phyloP scores from a whole-genome alignment of 106 monocot species.

The Phalaenopsis aphrodite region DNA sequence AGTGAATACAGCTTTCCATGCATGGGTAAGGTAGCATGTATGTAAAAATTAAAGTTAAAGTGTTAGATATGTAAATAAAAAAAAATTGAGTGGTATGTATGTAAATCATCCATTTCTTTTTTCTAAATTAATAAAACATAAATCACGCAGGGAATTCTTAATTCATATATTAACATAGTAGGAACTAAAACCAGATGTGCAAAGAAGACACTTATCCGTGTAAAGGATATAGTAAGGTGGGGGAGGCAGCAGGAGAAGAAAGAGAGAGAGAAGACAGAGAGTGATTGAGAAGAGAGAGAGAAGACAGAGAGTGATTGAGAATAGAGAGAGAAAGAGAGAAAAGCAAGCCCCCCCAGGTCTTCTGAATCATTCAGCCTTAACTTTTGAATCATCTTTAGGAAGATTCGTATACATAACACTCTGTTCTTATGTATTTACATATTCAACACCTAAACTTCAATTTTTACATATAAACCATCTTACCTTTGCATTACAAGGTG shows the following conservation, averaged over 20 bases:
- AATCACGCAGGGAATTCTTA: neutral
- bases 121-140: conserved; percentile 2
- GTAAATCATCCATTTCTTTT: neutral
- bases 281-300: neutral
- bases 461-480: too few species aligned
- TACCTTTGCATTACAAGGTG: too few species aligned
- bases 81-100: too few species aligned
- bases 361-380: neutral
- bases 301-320: neutral
- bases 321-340: neutral
- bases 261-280: neutral
- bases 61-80: too few species aligned
- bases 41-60: too few species aligned
- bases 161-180: neutral
- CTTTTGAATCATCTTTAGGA: too few species aligned
- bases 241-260: neutral
- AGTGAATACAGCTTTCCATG: too few species aligned
- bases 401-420: too few species aligned
- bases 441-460: too few species aligned
- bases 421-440: too few species aligned
- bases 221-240: too few species aligned
- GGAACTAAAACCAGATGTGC: neutral
- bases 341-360: neutral
- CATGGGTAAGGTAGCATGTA: too few species aligned
- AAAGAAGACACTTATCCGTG: neutral